Evolutionary conservation across 805 yeast genomes (phyloP).

Genomic region (Saccharomycodes ludwigii): DNA sequence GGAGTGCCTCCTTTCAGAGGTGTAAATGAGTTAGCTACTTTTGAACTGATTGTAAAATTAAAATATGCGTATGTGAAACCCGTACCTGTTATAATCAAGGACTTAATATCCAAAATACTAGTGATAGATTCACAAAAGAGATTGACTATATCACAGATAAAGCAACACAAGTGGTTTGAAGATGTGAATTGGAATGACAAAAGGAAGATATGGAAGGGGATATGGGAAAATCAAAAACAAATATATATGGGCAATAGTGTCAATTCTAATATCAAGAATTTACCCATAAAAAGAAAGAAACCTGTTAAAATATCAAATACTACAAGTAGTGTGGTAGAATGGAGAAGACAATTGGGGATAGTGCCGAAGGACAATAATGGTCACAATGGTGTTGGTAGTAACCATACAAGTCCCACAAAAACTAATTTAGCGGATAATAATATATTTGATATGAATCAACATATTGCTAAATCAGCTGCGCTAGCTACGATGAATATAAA

Average conservation of each 20-base stretch:
- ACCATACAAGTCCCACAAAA: no score
- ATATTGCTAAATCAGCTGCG: no score
- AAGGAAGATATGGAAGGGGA: conserved; percentile 55
- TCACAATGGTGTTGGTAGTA: no score
- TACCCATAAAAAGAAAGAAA: conserved; percentile 15
- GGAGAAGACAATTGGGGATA: conserved; percentile 25
- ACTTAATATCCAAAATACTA: conserved; percentile 53
- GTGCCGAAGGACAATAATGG: no score
- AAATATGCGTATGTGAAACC: conserved; percentile 55
- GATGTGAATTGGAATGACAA: conserved; percentile 55
- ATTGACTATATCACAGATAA: conserved; percentile 41
- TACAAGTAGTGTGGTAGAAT: conserved; percentile 25
- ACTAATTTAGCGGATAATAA: no score
- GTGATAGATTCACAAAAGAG: conserved; percentile 63
- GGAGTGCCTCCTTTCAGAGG: conserved; percentile 90
- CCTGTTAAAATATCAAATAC: conserved; percentile 20
- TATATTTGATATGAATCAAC: no score
- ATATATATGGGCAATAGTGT: conserved; percentile 8
- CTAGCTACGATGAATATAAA: no score
- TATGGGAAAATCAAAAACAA: conserved; percentile 45
- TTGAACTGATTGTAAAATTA: conserved; percentile 72
- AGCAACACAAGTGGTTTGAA: conserved; percentile 61
- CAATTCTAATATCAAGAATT: not conserved
- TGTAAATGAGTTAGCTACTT: conserved; percentile 69
- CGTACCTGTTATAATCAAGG: conserved; percentile 49